Percentiles rank a stretch among this genome's conserved stretches.
phyloP scores from a whole-genome alignment of 257 asterid genomes.

The Mitragyna speciosa region DNA sequence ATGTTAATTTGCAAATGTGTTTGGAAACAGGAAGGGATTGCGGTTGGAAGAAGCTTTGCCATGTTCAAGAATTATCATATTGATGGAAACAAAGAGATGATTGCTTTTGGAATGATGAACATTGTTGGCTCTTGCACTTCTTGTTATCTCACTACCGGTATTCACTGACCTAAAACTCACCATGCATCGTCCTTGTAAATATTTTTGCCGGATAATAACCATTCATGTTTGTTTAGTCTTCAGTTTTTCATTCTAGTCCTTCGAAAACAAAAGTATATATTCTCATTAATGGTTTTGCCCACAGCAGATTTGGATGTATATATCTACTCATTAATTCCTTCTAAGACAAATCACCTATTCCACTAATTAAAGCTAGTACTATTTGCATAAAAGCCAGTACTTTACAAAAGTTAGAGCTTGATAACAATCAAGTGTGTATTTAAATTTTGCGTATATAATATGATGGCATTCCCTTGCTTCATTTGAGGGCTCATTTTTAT shows the following conservation, averaged over 20 bases:
- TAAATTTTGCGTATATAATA: not conserved
- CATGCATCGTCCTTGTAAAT: not conserved
- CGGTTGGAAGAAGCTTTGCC: conserved; percentile 95
- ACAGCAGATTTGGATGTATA: too few relatives aligned
- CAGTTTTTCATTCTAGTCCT: not conserved
- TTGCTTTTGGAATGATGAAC: conserved; percentile 92
- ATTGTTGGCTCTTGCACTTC: conserved; percentile 91
- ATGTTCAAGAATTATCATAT: conserved; percentile 88
- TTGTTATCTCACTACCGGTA: conserved; percentile 92
- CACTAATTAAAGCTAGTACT: not conserved
- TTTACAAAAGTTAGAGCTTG: not conserved
- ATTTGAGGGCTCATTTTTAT: not conserved
- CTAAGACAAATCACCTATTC: not conserved
- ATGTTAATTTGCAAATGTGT: not conserved
- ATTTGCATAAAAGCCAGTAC: not conserved
- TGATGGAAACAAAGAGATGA: conserved; percentile 98
- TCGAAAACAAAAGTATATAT: not conserved
- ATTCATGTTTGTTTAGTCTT: too few relatives aligned
- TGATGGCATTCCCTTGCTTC: not conserved
- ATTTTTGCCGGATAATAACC: not conserved
- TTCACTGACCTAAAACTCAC: not conserved
- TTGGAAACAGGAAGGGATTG: conserved; percentile 82
- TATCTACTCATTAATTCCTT: too few relatives aligned
- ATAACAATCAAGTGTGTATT: not conserved
- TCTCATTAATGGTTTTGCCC: too few relatives aligned